phyloP scores from a whole-genome alignment of 345 rosid genomes.

The Diplotaxis tenuifolia region DNA sequence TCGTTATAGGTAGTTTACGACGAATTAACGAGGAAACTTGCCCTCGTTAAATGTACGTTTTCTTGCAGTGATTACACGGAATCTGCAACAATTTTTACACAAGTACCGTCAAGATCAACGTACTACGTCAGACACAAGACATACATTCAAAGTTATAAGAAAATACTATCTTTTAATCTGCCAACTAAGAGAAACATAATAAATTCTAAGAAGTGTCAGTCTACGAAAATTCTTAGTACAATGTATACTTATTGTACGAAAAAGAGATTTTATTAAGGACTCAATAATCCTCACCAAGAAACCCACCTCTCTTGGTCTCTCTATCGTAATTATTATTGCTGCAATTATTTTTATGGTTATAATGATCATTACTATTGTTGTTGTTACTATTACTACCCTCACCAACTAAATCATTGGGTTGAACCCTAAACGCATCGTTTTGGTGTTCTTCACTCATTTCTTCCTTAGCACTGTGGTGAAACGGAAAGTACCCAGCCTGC shows the following conservation, averaged over 20 bases:
- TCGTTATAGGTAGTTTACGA: too few relatives aligned
- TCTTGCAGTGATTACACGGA: constrained; percentile 28
- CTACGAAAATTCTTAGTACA: constrained; percentile 20
- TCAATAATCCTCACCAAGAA: constrained; percentile 41
- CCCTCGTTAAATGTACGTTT: too few relatives aligned
- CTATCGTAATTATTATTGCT: constrained; percentile 39
- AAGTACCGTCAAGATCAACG: constrained; percentile 33
- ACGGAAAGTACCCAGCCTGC: constrained; percentile 29
- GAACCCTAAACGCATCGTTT: constrained; percentile 33
- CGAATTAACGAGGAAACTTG: too few relatives aligned
- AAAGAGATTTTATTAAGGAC: neutral
- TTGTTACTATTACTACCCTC: constrained; percentile 29
- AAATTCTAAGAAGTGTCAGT: constrained; percentile 28
- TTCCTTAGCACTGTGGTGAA: constrained; percentile 48
- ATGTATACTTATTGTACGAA: too few relatives aligned
- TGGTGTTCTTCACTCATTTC: constrained; percentile 39
- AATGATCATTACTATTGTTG: constrained; percentile 24
- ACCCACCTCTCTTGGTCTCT: constrained; percentile 41
- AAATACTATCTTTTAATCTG: neutral
- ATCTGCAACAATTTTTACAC: constrained; percentile 23
- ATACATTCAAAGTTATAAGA: constrained; percentile 12
- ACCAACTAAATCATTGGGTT: constrained; percentile 34
- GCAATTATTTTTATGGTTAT: constrained; percentile 34
- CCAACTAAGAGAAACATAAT: constrained; percentile 6
- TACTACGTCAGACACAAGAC: constrained; percentile 26